Evolutionary conservation across 108 stramenopile species (phyloP), one percentile per base, ranked within the genome.

Genomic region (Skeletonema menzelii): DNA sequence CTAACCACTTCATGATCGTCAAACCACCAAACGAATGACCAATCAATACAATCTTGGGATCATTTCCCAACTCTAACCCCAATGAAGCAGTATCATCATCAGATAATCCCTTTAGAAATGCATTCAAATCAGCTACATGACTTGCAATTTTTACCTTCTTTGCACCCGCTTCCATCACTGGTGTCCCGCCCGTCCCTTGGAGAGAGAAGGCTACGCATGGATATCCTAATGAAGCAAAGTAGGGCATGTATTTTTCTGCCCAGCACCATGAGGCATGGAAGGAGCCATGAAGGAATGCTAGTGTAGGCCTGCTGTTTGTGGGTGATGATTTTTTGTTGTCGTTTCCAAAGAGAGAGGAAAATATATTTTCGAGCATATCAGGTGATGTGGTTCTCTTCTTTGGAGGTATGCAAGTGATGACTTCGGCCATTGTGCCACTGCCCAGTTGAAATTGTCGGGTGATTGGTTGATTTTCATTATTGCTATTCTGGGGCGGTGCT

Each of bases 211-310:
- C 81, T 6, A 82, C 63, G 28, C 66, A 73, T 13, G 68, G 65
- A 69, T 83, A 80, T 5, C 86, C 86, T 27, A 59, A n/a, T 2
- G 58, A 56, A 14, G 70, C 84, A 71, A 86, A 84, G 71, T 67
- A 73, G 1, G 80, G 81, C 66, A 86, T 69, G 49, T 63, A 86
- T 14, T 72, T n/a, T 38, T 86, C 86, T 6, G 76, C 42, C 72
- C 75, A 86, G 65, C 86, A 86, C 86, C 86, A 86, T 8, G 81
- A 56, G 15, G 82, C 76, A 49, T 86, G 86, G 68, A 84, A 86
- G 27, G 86, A 83, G 19, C 86, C 86, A 37, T 86, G 86, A 5
- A 86, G 56, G 46, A 84, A 83, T 12, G 80, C 69, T 27, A 86
- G 42, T 19, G 77, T 55, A 19, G 84, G 76, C 65, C 79, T 85